Evolutionary conservation across 345 rosid species (phyloP), one percentile per base, ranked within the genome.

Genomic region (Gossypioides kirkii): DNA sequence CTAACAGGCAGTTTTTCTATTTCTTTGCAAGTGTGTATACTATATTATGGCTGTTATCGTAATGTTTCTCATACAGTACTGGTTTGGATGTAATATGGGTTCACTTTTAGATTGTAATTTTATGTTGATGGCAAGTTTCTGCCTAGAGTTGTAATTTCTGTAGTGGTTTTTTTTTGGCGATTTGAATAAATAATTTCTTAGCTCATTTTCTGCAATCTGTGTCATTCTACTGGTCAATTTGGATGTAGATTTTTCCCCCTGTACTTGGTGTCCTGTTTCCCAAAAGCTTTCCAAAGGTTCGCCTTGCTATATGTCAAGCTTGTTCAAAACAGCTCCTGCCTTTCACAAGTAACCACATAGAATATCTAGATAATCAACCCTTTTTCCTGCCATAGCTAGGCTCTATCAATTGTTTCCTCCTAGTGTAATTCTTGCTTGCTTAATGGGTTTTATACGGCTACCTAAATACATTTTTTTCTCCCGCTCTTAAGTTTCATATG

Each of bases 401-500:
- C 3, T 53, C 3, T 63, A 17, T 65, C n/a, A 74, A 13, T 74
- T 52, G 43, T 78, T 75, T 56, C 74, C 14, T 71, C 56, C 56
- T 36, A 70, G 38, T 49, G 58, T 58, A 70, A 17, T 43, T 69
- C 36, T 32, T 16, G 10, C 70, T 72, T 42, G 66, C 73, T 43
- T 74, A 22, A 73, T 3, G 65, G 73, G 46, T 74, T 36, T 55
- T 71, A 50, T 80, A 22, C 41, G 16, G 45, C 61, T 66, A 13
- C 43, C 45, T 74, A 72, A 73, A 56, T 42, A 70, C 23, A 3
- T 55, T 55, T 43, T 66, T 46, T 77, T 53, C 60, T 46, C 62
- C 8, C 42, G 71, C 61, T 76, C 70, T 64, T 71, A 20, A 73
- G 71, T 80, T 79, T 74, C 63, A 18, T 68, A 46, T 71, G 71